Base-by-base conservation (phyloP, 1,284 basidiomycete genomes). In the Melampsora americana region DNA sequence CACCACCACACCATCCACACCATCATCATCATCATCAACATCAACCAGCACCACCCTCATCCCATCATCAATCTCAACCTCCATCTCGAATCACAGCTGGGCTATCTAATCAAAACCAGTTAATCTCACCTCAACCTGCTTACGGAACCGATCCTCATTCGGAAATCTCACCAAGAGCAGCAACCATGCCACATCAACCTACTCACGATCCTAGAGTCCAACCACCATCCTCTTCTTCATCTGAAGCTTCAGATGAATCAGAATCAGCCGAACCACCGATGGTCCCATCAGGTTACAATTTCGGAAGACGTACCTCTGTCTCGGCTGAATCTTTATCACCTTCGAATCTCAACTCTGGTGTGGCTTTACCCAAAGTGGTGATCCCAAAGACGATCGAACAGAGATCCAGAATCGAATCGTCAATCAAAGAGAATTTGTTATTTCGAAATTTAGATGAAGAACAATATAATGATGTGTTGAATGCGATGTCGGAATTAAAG, bases 371-470 rank as follows among this genome's bases (percentile, higher is more conserved):
- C 87, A 77, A 78, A n/a, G 68, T 78, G 5, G 85, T 90, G 64
- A 92, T 90, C 81, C 88, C 89, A 46, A 99, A 99, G 85, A 87
- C 90, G 1, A 85, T 88, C 4, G 90, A 92, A 79, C 96, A 99
- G 84, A 86, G 95, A 60, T 86, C 87, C 50, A 89, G 95, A 68
- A 97, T 99, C 84, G 90, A 90, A 81, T 85, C 88, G 2, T 92
- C 93, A 64, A 96, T 95, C 80, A 86, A 88, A 66, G 89, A 90
- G 82, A 95, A 96, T 84, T 91, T 99, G 80, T 88, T 98, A 77
- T 99, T 99, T 86, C 88, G 93, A 76, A 93, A 96, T 83, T 88
- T 99, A 18, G 95, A 98, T 80, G 92, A 95, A 80, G 95, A 98
- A 81, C 95, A 99, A 84, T 91, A 92, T 84, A 88, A 88, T 2